Evolutionary conservation across 352 stramenopile species (phyloP), one percentile per base, ranked within the genome.

Genomic region (Phytopythium sindhum): DNA sequence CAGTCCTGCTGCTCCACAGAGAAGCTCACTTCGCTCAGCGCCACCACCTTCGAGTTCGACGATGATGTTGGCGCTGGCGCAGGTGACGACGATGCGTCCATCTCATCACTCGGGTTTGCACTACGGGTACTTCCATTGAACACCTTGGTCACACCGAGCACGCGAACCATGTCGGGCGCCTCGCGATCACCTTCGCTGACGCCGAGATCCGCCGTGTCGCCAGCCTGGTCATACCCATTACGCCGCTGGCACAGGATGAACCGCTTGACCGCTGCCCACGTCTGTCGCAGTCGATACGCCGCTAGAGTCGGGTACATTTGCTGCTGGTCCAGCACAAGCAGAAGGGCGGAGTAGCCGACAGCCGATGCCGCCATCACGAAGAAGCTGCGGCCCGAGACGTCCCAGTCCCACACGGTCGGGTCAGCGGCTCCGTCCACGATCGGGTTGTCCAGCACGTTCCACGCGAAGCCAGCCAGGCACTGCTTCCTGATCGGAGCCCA

Each of bases 1-100:
- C 94, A 94, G 64, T 98, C 88, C 23, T 93, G 86, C 29, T 80
- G 75, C 42, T 91, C 77, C 5, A 98, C 91, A 0, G 75, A 74
- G 47, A 98, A 89, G 62, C 77, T 92, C 10, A 98, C 75, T 47
- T 92, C 72, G 37, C 90, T 64, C 14, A 93, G 52, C 4, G 86
- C 86, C 12, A 93, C 75, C 10, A 93, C 82, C 55, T 91, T 81
- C 1, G 79, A 73, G 24, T 68, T 75, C 29, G 61, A 78, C 11
- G 33, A 23, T 23, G 17, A 17, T 7, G 28, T 58, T 12, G 29
- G 11, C 12, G 15, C 28, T 26, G 28, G 28, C 15, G 19, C 11
- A 24, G 28, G 21, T 15, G 12, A 44, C 15, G 28, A 5, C 65
- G 66, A 61, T 74, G 57, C 70, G 26, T 56, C 66, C 2, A 45